Evolutionary conservation across 257 asterid species (phyloP).

Genomic region (Ajuga chamaepitys): DNA sequence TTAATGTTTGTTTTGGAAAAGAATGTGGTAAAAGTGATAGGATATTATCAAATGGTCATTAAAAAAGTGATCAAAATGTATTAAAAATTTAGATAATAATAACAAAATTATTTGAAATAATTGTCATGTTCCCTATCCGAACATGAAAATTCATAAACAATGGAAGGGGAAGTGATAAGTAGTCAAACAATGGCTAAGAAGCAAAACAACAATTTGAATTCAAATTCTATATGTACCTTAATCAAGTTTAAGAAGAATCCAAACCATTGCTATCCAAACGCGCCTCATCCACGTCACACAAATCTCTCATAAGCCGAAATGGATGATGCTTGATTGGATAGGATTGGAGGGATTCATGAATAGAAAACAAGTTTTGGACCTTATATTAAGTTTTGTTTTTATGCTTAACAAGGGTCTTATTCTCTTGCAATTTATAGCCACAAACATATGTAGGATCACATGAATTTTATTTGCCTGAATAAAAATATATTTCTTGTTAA

Average conservation of each 20-base stretch:
- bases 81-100: no score
- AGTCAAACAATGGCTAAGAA: no score
- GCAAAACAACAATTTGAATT: no score
- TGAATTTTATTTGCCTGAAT: no score
- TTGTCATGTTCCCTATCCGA: no score
- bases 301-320: slow-evolving; percentile 8
- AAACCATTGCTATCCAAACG: slow-evolving; percentile 24
- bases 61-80: no score
- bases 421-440: slow-evolving; percentile 5
- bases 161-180: no score
- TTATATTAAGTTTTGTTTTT: background rate
- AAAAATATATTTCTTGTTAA: background rate
- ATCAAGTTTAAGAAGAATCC: slow-evolving; percentile 8
- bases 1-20: no score
- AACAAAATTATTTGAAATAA: no score
- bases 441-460: background rate
- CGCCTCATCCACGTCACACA: slow-evolving; percentile 26
- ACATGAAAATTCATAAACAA: no score
- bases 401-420: background rate
- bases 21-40: no score
- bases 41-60: no score
- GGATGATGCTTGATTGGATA: slow-evolving; percentile 45
- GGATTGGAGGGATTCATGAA: slow-evolving; percentile 9
- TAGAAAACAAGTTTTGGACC: background rate
- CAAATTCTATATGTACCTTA: background rate